Evolutionary conservation across 345 rosid genomes (phyloP).

Genomic region (Carallia pectinifolia): DNA sequence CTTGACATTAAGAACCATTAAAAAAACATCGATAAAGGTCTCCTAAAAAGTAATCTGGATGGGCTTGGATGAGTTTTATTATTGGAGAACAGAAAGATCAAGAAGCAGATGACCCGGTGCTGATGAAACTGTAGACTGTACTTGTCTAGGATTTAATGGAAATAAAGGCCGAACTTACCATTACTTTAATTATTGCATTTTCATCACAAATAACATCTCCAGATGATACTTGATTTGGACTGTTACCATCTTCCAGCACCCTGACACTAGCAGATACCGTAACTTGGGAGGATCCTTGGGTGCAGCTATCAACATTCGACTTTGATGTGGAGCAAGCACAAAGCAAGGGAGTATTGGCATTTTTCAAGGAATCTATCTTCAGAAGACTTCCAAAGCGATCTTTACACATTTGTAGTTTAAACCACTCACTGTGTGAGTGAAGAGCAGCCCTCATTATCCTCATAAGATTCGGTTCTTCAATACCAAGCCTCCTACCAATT

Average conservation of each 20-base stretch:
- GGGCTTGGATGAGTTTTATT: not conserved
- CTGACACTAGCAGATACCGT: slow-evolving; percentile 65
- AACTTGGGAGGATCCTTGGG: slow-evolving; percentile 74
- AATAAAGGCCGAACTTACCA: slow-evolving; percentile 56
- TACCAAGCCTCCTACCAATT: slow-evolving; percentile 67
- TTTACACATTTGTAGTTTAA: slow-evolving; percentile 90
- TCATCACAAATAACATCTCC: slow-evolving; percentile 70
- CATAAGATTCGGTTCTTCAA: slow-evolving; percentile 89
- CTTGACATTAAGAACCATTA: too few relatives aligned
- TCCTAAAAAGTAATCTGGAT: not conserved
- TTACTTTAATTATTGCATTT: slow-evolving; percentile 88
- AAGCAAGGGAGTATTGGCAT: slow-evolving; percentile 50
- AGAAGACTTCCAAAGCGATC: slow-evolving; percentile 40
- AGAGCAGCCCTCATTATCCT: slow-evolving; percentile 83
- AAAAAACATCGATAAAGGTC: not conserved
- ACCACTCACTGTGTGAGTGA: slow-evolving; percentile 82
- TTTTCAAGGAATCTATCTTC: slow-evolving; percentile 65
- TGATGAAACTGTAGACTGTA: not conserved
- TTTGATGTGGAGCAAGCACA: slow-evolving; percentile 47
- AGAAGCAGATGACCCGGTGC: not conserved
- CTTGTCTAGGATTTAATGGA: not conserved
- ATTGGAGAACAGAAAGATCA: not conserved
- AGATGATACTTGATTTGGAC: slow-evolving; percentile 68
- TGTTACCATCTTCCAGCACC: slow-evolving; percentile 72
- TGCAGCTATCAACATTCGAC: slow-evolving; percentile 61